These are phyloP conservation scores for Mimosa bimucronata DNA, from an alignment of 306 rosid genomes.

Conservation along the genomic window DNA sequence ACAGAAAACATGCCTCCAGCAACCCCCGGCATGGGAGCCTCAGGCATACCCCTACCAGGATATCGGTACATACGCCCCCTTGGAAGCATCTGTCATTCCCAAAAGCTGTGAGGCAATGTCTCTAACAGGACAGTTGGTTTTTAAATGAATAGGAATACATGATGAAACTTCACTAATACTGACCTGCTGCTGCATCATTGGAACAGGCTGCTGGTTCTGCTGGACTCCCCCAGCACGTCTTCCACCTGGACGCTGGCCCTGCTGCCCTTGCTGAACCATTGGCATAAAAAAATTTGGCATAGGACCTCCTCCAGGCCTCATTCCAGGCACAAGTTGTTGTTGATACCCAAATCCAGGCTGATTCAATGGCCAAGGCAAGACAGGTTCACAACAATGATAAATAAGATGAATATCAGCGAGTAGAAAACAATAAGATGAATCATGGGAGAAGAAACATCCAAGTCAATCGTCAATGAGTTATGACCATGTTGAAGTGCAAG, in stretches of 20 bases:
- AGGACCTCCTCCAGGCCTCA: slow-evolving; percentile 98
- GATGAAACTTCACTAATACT: slow-evolving; percentile 41
- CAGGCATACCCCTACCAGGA: slow-evolving; percentile 90
- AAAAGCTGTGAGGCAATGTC: slow-evolving; percentile 32
- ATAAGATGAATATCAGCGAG: not conserved
- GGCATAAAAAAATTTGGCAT: slow-evolving; percentile 94
- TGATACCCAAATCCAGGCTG: slow-evolving; percentile 99
- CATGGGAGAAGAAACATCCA: not conserved
- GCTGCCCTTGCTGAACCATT: slow-evolving; percentile 98
- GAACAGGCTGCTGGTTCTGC: slow-evolving; percentile 90
- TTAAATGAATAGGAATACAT: not conserved
- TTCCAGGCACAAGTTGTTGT: slow-evolving; percentile 97
- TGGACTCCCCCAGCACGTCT: slow-evolving; percentile 83
- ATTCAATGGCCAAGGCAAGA: slow-evolving; percentile 28
- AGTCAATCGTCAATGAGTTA: not conserved
- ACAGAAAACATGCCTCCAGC: slow-evolving; percentile 97
- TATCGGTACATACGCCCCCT: slow-evolving; percentile 93
- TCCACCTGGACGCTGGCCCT: slow-evolving; percentile 96
- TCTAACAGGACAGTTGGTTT: not conserved
- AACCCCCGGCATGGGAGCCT: slow-evolving; percentile 89
- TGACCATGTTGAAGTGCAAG: not conserved
- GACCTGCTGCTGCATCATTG: slow-evolving; percentile 94
- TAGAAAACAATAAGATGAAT: slow-evolving; percentile 7
- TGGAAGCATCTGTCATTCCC: slow-evolving; percentile 74
- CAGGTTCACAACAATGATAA: not conserved